Base-by-base conservation (phyloP, 257 asterid species). In the Haberlea rhodopensis region DNA sequence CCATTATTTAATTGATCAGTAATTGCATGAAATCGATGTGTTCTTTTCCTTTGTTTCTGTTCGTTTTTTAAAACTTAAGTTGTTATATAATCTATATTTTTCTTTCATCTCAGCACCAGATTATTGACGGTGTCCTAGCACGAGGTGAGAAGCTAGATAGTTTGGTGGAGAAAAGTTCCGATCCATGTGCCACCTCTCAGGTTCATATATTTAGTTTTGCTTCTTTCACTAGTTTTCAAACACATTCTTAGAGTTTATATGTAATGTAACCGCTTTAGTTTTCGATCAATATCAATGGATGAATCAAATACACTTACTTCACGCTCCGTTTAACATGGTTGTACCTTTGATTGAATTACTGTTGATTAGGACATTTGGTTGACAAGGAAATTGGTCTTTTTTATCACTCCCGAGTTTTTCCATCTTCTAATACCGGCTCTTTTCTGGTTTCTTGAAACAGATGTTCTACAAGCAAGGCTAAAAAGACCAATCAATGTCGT, bases 91-190 rank as follows among this genome's bases (percentile, higher is more conserved):
- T 49, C n/a, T 72, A 26, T 46, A 5, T 70, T 59, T 66, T 53
- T 54, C 28, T 34, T 76, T 64, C 67, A 24, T 74, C 65, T 72
- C 89, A 87, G 97, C 98, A 91, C 81, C 85, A 91, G 84, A 91
- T 96, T n/a, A 91, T 91, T 60, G 95, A 91, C 74, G 88, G 96
- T 69, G 96, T 91, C 67, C 83, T 88, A 24, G 98, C 53, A 73
- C 82, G 98, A 55, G 98, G 98, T 7, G 95, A 81, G 79, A 91
- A 85, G 87, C 90, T 91, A 7, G 98, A 91, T 76, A 91, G 88
- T 78, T 83, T 91, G 86, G 98, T 91, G 34, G 95, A 85, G 67
- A 91, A 91, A 86, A 91, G 98, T 79, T 88, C 96, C 51, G 98
- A 91, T 80, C 94, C 86, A 56, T 88, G 96, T 48, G 84, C 96